Evolutionary conservation across 2,329 filamentous ascomycete species (phyloP).

Genomic region (Fusarium sp.): DNA sequence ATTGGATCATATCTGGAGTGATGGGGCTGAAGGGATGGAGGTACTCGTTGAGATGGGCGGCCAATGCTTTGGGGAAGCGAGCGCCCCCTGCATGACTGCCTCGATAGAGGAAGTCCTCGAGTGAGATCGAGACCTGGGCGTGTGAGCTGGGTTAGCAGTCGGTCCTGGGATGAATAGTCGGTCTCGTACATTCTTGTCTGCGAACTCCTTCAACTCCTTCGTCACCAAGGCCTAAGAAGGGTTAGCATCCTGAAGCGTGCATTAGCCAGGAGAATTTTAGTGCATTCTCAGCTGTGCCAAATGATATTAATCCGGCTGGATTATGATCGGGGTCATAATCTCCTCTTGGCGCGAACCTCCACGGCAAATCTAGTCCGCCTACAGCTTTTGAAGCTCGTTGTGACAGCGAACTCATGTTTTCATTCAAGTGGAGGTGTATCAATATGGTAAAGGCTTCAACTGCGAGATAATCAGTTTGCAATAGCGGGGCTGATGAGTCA

Average conservation of each 20-base stretch:
- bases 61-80: constrained; percentile 52
- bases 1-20: constrained; percentile 50
- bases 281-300: constrained; percentile 64
- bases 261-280: neutral
- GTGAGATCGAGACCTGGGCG: constrained; percentile 45
- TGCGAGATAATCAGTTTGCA: neutral
- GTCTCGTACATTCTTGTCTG: constrained; percentile 49
- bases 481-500: constrained; percentile 37
- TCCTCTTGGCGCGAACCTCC: constrained; percentile 51
- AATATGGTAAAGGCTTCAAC: constrained; percentile 21
- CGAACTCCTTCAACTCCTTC: constrained; percentile 49
- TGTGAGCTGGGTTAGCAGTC: neutral
- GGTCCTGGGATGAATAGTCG: no score
- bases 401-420: constrained; percentile 38
- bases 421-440: constrained; percentile 26
- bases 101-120: constrained; percentile 54
- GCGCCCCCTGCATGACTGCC: constrained; percentile 54
- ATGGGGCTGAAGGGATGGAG: constrained; percentile 52
- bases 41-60: constrained; percentile 56
- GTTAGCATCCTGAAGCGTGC: neutral
- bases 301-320: constrained; percentile 60
- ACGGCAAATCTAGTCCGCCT: constrained; percentile 47
- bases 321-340: constrained; percentile 57
- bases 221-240: constrained; percentile 57
- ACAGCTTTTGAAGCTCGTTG: constrained; percentile 46